Percentiles rank a stretch among this genome's conserved stretches.
Evolutionary conservation across 228 moss, liverwort and hornwort genomes (phyloP).

Genomic region (Sphagnum fallax): DNA sequence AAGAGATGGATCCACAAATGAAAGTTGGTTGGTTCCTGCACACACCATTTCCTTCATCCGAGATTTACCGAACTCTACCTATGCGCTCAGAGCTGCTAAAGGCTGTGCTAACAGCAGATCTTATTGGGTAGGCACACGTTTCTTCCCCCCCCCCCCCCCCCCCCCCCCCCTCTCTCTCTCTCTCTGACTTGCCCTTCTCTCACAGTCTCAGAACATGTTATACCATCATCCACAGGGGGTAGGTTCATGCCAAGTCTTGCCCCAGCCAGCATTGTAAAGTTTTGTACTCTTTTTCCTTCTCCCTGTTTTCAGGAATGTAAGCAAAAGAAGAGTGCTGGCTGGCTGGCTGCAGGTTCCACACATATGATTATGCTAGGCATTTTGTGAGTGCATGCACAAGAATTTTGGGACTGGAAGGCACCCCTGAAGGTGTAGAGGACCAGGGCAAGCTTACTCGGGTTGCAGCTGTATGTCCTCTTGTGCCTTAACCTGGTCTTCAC

Average conservation of each 20-base stretch:
- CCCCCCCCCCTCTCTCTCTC: no score
- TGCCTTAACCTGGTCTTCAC: neutral
- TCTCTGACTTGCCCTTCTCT: no score
- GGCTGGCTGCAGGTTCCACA: constrained; percentile 62
- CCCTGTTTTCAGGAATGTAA: no score
- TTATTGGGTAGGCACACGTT: constrained; percentile 53
- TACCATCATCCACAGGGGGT: no score
- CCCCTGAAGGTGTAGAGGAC: constrained; percentile 94
- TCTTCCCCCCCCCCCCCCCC: no score
- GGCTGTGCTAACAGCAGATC: constrained; percentile 85
- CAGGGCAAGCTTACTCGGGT: constrained; percentile 90
- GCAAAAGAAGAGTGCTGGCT: neutral
- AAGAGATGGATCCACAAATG: constrained; percentile 64
- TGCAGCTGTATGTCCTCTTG: constrained; percentile 56
- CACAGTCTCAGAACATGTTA: no score
- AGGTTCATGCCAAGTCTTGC: no score
- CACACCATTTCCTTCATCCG: constrained; percentile 92
- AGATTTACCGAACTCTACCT: constrained; percentile 87
- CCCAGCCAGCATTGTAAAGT: no score
- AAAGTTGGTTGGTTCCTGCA: constrained; percentile 98
- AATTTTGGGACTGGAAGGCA: constrained; percentile 91
- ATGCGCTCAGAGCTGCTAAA: constrained; percentile 86
- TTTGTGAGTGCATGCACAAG: constrained; percentile 97
- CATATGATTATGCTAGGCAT: constrained; percentile 93
- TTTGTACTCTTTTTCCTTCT: no score